Percentiles rank a stretch among this genome's conserved stretches.
These are phyloP conservation scores for Sonneratia caseolaris DNA, from an alignment of 345 rosid genomes.

Conservation along the genomic window DNA sequence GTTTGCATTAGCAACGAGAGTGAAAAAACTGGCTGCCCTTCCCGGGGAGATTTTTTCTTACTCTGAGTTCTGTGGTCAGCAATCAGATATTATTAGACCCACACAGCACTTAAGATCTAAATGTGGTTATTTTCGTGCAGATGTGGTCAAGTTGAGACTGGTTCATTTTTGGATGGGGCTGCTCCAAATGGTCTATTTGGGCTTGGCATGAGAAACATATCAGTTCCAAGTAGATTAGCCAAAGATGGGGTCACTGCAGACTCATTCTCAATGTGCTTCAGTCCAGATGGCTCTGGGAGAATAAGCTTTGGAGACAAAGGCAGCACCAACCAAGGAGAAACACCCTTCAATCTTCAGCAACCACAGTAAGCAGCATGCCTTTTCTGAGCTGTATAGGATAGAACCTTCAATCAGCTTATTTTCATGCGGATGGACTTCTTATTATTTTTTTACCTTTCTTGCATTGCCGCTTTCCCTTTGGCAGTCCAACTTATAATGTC, in stretches of 20 bases:
- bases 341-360: constrained; percentile 61
- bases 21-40: too few species aligned
- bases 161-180: constrained; percentile 73
- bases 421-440: too few species aligned
- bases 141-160: constrained; percentile 80
- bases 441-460: background rate
- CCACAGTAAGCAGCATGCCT: constrained; percentile 39
- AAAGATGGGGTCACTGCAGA: constrained; percentile 46
- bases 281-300: constrained; percentile 61
- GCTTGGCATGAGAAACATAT: constrained; percentile 66
- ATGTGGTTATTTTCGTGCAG: constrained; percentile 32
- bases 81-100: too few species aligned
- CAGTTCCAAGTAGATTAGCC: constrained; percentile 89
- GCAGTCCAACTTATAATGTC: constrained; percentile 77
- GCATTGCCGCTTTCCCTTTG: background rate
- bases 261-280: constrained; percentile 97
- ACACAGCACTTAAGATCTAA: background rate
- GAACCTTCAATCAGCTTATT: background rate
- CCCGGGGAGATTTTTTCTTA: too few species aligned
- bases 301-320: constrained; percentile 92
- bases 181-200: constrained; percentile 98
- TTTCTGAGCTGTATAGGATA: background rate
- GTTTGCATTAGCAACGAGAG: too few species aligned
- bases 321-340: constrained; percentile 66
- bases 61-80: too few species aligned